Base-by-base conservation (phyloP, 108 stramenopile species). In the Asterionellopsis glacialis region DNA sequence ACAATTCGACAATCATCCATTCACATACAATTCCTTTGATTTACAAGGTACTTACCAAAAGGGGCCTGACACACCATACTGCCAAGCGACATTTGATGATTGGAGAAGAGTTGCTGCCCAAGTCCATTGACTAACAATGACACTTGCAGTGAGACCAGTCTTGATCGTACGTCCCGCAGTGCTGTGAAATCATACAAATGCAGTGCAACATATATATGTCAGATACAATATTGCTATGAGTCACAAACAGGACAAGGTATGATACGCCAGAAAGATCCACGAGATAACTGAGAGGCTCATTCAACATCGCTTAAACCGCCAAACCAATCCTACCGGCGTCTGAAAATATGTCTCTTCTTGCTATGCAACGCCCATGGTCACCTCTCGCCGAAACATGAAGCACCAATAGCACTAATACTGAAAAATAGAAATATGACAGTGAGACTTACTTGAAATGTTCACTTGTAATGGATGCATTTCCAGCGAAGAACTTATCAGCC, bases 91-190 rank as follows among this genome's bases (percentile, higher is more conserved):
- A 65, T 96, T 96, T 53, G 90, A 90, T 54, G 85, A 87, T 68
- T 96, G 95, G 45, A 96, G 91, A 41, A 96, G 87, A 21, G 95
- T 94, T 18, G 95, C 93, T 12, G 93, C 95, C 95, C 95, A 96
- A 51, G 95, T 96, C 95, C 95, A 96, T 64, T 92, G 87, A 52
- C 81, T 83, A 21, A 92, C 89, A 66, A 96, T 90, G 48, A 93
- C 93, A 52, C 85, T 76, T 9, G 95, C 95, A 39, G 90, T 94
- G 24, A 96, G 81, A 22, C 95, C 95, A 11, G 91, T 94, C 75
- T 93, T 94, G 61, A 96, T 84, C 61, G 75, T 79, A 52, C 95
- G 93, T 43, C 95, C 95, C 41, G 93, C 95, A 25, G 95, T 96
- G 91, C 84, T 90, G 79, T 61, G 12, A 22, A 22, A 4, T 26